Base-by-base conservation (phyloP, 495 filamentous ascomycete genomes). In the Neurospora sp. region DNA sequence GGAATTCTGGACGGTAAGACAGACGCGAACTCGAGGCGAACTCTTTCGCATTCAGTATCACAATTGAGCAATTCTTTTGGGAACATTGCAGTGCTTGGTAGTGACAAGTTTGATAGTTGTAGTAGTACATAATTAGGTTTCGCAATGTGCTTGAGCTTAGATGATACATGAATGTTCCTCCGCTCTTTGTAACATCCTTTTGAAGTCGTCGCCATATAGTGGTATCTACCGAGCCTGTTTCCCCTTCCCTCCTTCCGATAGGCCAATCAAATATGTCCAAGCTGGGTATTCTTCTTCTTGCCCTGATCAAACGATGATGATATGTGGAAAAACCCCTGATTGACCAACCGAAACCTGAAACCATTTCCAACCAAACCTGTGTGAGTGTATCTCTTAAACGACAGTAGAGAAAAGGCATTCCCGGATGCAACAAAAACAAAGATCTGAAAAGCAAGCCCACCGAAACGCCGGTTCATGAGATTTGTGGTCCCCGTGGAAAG, bases 381-480 rank as follows among this genome's bases (percentile, higher is more conserved):
- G 40, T 71, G 69, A 40, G 74, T 62, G 70, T 49, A 39, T 46
- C 72, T 72, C 70, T 70, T 69, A 75, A 75, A 72, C 72, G 75
- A 78, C 72, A 75, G 78, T 76, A 74, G 73, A 78, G 74, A 76
- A 76, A 38, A 60, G 9, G 31, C 44, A 46, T 39, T 27, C 71
- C 72, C 74, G 70, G 44, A 70, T 71, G 18, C 70, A 35, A 46
- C 27, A 70, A 76, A 60, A 74, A 35, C 37, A 72, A 72, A 73
- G 60, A 18, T 69, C 71, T 38, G 44, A 20, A 39, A 66, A 27
- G 72, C 62, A 62, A 54, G 72, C 37, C 70, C 70, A 38, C 69
- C 62, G n/a, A 71, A 76, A 77, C 77, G 77, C 78, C 77, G 70
- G 75, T 75, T 75, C 75, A 76, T 78, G 75, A 76, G 78, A 77